Conservation (phyloP, 148 eudicot species). For the Camellia japonica region DNA sequence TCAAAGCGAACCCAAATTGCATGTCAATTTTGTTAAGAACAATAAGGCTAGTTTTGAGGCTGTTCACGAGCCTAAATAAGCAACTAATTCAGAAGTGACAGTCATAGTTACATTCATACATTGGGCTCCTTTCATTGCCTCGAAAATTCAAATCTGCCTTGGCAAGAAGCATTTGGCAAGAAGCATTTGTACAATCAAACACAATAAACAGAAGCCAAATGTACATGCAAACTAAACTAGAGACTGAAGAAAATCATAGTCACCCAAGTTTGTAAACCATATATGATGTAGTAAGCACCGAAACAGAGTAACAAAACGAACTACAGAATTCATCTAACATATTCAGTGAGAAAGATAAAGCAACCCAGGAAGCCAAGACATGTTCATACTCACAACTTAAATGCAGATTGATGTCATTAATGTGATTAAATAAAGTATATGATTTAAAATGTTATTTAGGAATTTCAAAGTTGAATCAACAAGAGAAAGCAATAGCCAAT, state of each 20-base stretch:
- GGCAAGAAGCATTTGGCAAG: conserved; percentile 1
- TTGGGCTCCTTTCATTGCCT: conserved; percentile 5
- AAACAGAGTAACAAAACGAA: background rate
- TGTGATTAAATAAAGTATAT: background rate
- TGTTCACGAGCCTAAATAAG: background rate
- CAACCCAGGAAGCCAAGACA: background rate
- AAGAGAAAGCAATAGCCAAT: background rate
- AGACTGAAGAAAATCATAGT: background rate
- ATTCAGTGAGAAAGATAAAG: background rate
- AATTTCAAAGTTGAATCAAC: background rate
- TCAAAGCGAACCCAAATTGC: background rate
- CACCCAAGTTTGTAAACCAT: background rate
- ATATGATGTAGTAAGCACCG: background rate
- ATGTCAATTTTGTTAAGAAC: background rate
- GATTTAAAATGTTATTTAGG: background rate
- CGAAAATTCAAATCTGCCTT: background rate
- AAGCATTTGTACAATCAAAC: background rate
- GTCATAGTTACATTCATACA: background rate
- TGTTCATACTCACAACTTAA: background rate
- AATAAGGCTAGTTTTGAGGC: no score
- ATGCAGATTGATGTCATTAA: background rate
- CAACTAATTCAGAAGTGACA: background rate
- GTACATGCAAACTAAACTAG: background rate
- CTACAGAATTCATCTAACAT: background rate
- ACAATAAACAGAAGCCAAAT: background rate